phyloP scores from a whole-genome alignment of 1,139 yeast species.

The Pichia sp. region DNA sequence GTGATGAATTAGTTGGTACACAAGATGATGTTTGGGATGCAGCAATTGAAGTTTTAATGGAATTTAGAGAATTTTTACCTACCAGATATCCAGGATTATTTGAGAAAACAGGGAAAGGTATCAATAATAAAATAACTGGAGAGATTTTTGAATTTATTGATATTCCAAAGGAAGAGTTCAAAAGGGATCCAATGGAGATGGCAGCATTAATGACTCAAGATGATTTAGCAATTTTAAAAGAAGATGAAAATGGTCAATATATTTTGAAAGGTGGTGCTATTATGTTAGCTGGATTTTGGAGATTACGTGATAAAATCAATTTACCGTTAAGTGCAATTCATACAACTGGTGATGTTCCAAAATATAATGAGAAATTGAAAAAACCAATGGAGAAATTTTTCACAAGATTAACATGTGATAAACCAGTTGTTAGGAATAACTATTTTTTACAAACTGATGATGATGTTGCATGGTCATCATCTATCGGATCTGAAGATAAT shows the following conservation, averaged over 20 bases:
- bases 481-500: slow-evolving; percentile 51
- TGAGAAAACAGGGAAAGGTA: slow-evolving; percentile 37
- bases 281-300: slow-evolving; percentile 59
- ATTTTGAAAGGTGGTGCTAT: slow-evolving; percentile 53
- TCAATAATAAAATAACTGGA: slow-evolving; percentile 46
- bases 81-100: slow-evolving; percentile 52
- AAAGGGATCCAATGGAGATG: slow-evolving; percentile 51
- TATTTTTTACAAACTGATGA: slow-evolving; percentile 60
- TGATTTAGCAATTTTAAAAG: slow-evolving; percentile 61
- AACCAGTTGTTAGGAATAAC: slow-evolving; percentile 58
- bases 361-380: slow-evolving; percentile 49
- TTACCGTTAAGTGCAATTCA: slow-evolving; percentile 52
- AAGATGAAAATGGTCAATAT: slow-evolving; percentile 48
- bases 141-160: slow-evolving; percentile 37
- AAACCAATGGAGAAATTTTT: slow-evolving; percentile 62
- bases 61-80: slow-evolving; percentile 47
- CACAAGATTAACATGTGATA: slow-evolving; percentile 43
- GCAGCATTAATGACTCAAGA: slow-evolving; percentile 58
- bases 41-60: slow-evolving; percentile 49
- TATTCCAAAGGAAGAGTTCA: slow-evolving; percentile 26
- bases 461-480: slow-evolving; percentile 54
- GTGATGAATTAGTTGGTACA: slow-evolving; percentile 44
- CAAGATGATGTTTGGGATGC: slow-evolving; percentile 46
- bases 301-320: slow-evolving; percentile 48
- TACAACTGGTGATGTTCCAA: slow-evolving; percentile 60